Conservation (phyloP, 805 yeast genomes). For the Saccharomyces jurei region DNA sequence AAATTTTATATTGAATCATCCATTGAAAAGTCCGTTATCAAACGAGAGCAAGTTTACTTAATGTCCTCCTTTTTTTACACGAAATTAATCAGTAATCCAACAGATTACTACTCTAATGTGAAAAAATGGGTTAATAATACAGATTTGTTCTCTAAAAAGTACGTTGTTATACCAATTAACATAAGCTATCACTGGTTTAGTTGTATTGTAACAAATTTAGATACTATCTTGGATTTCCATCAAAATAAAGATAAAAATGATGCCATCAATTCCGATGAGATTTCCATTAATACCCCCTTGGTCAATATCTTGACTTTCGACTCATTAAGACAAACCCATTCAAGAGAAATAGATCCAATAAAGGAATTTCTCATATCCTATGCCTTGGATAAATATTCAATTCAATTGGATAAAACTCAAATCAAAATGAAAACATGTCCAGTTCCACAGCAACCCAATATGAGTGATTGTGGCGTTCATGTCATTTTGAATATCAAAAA, state of each 20-base stretch:
- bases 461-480: conserved; percentile 92
- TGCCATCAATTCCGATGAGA: conserved; percentile 7
- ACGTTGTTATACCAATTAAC: conserved; percentile 73
- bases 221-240: conserved; percentile 14
- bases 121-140: conserved; percentile 72
- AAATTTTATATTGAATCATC: conserved; percentile 44
- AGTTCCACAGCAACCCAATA: conserved; percentile 80
- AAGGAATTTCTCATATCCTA: conserved; percentile 55
- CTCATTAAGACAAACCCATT: conserved; percentile 54
- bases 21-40: conserved; percentile 24
- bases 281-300: conserved; percentile 14
- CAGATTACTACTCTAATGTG: conserved; percentile 50
- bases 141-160: conserved; percentile 50
- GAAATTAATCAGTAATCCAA: conserved; percentile 40
- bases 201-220: conserved; percentile 56
- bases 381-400: conserved; percentile 53
- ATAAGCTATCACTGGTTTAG: conserved; percentile 84
- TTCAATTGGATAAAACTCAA: conserved; percentile 38
- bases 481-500: conserved; percentile 65
- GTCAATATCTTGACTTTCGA: conserved; percentile 58
- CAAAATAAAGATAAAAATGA: conserved; percentile 1
- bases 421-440: conserved; percentile 43
- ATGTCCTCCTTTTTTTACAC: conserved; percentile 82
- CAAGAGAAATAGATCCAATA: conserved; percentile 46
- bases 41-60: conserved; percentile 38